phyloP scores from a whole-genome alignment of 1,139 yeast genomes.

The Yamadazyma dendronema region DNA sequence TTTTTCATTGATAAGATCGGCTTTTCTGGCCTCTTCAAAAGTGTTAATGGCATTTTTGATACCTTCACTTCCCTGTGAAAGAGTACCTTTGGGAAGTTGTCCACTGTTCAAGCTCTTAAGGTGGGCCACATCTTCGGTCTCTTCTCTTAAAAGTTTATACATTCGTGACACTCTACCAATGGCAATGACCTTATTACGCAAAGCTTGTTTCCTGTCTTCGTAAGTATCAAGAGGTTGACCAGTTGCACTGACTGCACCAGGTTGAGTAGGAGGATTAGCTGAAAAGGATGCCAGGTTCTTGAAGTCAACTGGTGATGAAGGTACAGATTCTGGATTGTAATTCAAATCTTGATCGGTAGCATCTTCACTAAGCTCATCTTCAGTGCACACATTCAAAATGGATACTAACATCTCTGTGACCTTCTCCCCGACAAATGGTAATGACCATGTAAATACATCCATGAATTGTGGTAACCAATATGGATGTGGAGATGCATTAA shows the following conservation, averaged over 20 bases:
- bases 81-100: slow-evolving; percentile 79
- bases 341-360: slow-evolving; percentile 36
- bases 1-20: slow-evolving; percentile 83
- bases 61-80: slow-evolving; percentile 81
- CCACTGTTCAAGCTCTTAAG: slow-evolving; percentile 69
- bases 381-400: slow-evolving; percentile 89
- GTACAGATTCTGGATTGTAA: slow-evolving; percentile 12
- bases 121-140: slow-evolving; percentile 82
- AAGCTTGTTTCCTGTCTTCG: slow-evolving; percentile 55
- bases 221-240: slow-evolving; percentile 22
- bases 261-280: slow-evolving; percentile 12
- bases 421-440: slow-evolving; percentile 97
- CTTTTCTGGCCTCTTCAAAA: slow-evolving; percentile 82
- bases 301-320: slow-evolving; percentile 16
- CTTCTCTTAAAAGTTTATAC: slow-evolving; percentile 88
- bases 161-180: slow-evolving; percentile 92
- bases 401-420: slow-evolving; percentile 92
- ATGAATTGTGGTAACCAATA: slow-evolving; percentile 96
- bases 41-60: slow-evolving; percentile 65
- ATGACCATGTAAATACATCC: slow-evolving; percentile 97
- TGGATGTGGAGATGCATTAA: slow-evolving; percentile 91
- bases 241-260: slow-evolving; percentile 5
- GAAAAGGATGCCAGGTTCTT: slow-evolving; percentile 8
- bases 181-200: slow-evolving; percentile 88
- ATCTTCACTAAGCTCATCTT: slow-evolving; percentile 86